A percentile compares a stretch with the other conserved stretches of the same genome.
Evolutionary conservation across 2,329 filamentous ascomycete genomes (phyloP).

Genomic region (Epichloe gansuensis): DNA sequence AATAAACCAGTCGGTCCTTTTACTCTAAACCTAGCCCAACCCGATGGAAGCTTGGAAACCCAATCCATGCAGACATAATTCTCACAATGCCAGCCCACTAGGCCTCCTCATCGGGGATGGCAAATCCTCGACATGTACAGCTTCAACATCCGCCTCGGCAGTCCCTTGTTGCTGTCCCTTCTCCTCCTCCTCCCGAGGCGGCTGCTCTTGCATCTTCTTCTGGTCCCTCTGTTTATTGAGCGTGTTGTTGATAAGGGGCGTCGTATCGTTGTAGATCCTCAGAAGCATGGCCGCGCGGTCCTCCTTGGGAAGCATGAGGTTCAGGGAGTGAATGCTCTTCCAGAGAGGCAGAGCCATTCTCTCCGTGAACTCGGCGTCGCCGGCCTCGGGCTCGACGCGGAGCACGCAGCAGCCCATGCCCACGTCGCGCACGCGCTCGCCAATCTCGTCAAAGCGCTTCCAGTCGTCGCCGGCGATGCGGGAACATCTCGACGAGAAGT

Average conservation of each 20-base stretch:
- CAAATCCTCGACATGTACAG: conserved; percentile 24
- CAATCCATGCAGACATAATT: background rate
- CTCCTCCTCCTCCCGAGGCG: background rate
- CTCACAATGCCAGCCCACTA: background rate
- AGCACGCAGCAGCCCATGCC: conserved; percentile 88
- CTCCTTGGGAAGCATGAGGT: conserved; percentile 97
- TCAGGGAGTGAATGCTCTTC: conserved; percentile 84
- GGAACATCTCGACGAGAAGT: conserved; percentile 93
- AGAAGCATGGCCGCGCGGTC: conserved; percentile 87
- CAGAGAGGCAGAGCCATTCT: conserved; percentile 83
- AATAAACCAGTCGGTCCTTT: too few species aligned
- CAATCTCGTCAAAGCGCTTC: conserved; percentile 74
- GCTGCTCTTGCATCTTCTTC: conserved; percentile 9
- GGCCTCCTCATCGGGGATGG: conserved; percentile 19
- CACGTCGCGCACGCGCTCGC: conserved; percentile 66
- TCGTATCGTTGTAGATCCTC: conserved; percentile 79
- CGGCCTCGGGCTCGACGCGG: conserved; percentile 62
- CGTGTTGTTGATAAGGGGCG: conserved; percentile 64
- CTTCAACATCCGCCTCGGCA: conserved; percentile 13
- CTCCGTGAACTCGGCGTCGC: conserved; percentile 51
- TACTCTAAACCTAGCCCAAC: too few species aligned
- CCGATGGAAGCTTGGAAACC: background rate
- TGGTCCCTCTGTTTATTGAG: conserved; percentile 34
- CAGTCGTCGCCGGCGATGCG: conserved; percentile 62
- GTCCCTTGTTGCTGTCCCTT: conserved; percentile 20